These are phyloP conservation scores for Pseudovirgaria hyperparasitica DNA, from an alignment of 2,329 filamentous ascomycete genomes.

Conservation along the genomic window DNA sequence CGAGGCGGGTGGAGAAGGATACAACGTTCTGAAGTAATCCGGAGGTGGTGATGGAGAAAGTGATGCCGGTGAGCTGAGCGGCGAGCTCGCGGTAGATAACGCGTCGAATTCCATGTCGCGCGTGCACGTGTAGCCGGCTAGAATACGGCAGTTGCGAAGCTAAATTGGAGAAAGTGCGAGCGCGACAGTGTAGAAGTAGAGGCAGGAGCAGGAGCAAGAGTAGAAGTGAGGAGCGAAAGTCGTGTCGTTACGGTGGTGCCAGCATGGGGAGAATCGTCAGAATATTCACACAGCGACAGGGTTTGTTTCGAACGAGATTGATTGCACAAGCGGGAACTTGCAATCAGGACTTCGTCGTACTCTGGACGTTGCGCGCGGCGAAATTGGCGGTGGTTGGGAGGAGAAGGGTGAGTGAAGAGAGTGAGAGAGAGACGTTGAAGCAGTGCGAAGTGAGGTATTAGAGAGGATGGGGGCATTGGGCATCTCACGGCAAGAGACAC, in stretches of 20 bases:
- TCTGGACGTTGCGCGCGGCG: too few relatives aligned
- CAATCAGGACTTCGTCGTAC: too few relatives aligned
- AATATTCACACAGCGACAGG: too few relatives aligned
- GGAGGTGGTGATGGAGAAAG: slow-evolving; percentile 20
- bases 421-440: slow-evolving; percentile 6
- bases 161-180: slow-evolving; percentile 2
- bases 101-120: slow-evolving; percentile 17
- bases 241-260: not conserved
- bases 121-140: slow-evolving; percentile 3
- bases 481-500: too few relatives aligned
- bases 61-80: slow-evolving; percentile 28
- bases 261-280: too few relatives aligned
- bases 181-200: slow-evolving; percentile 1
- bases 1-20: slow-evolving; percentile 30
- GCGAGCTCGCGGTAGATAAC: slow-evolving; percentile 20
- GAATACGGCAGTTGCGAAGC: slow-evolving; percentile 7
- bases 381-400: too few relatives aligned
- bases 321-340: too few relatives aligned
- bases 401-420: slow-evolving; percentile 5
- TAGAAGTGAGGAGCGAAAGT: slow-evolving; percentile 5
- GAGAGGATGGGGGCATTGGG: too few relatives aligned
- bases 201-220: slow-evolving; percentile 9
- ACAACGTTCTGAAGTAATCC: slow-evolving; percentile 13
- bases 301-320: too few relatives aligned
- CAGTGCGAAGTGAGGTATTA: slow-evolving; percentile 1